These are phyloP conservation scores for Paspalum notatum DNA, from an alignment of 176 grass and related monocot genomes.

Conservation along the genomic window DNA sequence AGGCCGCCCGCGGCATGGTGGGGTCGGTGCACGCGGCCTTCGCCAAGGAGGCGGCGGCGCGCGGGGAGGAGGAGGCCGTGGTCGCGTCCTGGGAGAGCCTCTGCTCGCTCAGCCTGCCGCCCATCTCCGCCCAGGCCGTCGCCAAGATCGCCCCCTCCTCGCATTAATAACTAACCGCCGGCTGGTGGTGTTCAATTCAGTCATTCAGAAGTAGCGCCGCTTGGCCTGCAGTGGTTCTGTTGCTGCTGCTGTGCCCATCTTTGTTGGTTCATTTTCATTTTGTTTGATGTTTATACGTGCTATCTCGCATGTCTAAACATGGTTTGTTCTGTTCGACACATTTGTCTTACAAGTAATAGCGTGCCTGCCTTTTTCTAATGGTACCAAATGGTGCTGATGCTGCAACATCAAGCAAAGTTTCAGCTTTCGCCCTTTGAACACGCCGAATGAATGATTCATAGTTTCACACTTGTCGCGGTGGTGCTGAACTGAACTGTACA, in stretches of 20 bases:
- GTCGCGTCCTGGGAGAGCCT: conserved; percentile 71
- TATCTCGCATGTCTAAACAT: conserved; percentile 44
- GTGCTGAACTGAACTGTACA: no score
- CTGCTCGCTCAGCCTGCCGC: conserved; percentile 80
- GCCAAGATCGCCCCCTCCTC: conserved; percentile 66
- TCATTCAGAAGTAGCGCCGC: not conserved
- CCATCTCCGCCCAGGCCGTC: conserved; percentile 71
- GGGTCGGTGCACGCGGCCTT: conserved; percentile 60
- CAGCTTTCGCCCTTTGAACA: no score
- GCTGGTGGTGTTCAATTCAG: no score
- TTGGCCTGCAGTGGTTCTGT: not conserved
- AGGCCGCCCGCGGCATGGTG: conserved; percentile 77
- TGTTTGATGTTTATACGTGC: conserved; percentile 33
- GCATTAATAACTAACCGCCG: conserved; percentile 15
- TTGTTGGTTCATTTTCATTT: not conserved
- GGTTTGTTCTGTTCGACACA: no score
- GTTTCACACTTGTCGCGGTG: no score
- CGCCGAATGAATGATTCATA: not conserved
- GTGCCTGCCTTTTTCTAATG: no score
- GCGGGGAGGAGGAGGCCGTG: not conserved
- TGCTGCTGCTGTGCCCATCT: not conserved
- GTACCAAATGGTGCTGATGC: not conserved
- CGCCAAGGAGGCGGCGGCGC: conserved; percentile 32
- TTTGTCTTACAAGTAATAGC: no score
- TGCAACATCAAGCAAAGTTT: not conserved